These are phyloP conservation scores for Xylaria venustula DNA, from an alignment of 495 filamentous ascomycete genomes.

Conservation along the genomic window DNA sequence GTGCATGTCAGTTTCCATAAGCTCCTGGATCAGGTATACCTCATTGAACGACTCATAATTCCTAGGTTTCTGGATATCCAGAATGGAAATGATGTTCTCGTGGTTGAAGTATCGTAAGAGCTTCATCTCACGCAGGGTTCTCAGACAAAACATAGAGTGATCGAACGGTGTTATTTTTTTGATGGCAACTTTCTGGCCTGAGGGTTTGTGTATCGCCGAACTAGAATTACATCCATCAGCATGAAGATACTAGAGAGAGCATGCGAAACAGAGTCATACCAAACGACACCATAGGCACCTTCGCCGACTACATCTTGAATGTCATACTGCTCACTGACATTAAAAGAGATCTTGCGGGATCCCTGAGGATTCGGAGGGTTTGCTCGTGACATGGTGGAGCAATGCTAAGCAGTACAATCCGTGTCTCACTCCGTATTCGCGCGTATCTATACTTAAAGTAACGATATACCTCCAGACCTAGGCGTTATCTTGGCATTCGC, in stretches of 20 bases:
- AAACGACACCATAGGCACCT: conserved; percentile 98
- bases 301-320: conserved; percentile 99
- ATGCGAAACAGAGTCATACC: conserved; percentile 56
- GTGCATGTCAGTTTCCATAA: conserved; percentile 99
- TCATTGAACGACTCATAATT: conserved; percentile 96
- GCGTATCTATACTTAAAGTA: background rate
- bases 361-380: conserved; percentile 45
- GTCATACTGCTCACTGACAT: conserved; percentile 98
- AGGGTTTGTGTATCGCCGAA: conserved; percentile 97
- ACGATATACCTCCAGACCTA: background rate
- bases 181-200: conserved; percentile 97
- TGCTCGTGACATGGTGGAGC: conserved; percentile 38
- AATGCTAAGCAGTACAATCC: background rate
- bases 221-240: conserved; percentile 42
- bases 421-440: background rate
- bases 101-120: conserved; percentile 99
- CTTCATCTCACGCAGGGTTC: conserved; percentile 99
- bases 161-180: conserved; percentile 99
- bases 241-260: background rate
- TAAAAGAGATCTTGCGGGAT: conserved; percentile 99
- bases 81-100: conserved; percentile 99
- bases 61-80: conserved; percentile 97
- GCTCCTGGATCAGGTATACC: conserved; percentile 99
- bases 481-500: conserved; percentile 7
- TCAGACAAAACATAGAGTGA: conserved; percentile 97